A percentile compares a stretch with the other conserved stretches of the same genome.
Conservation (phyloP, 140 eudicot species). For the Cichorium intybus region DNA sequence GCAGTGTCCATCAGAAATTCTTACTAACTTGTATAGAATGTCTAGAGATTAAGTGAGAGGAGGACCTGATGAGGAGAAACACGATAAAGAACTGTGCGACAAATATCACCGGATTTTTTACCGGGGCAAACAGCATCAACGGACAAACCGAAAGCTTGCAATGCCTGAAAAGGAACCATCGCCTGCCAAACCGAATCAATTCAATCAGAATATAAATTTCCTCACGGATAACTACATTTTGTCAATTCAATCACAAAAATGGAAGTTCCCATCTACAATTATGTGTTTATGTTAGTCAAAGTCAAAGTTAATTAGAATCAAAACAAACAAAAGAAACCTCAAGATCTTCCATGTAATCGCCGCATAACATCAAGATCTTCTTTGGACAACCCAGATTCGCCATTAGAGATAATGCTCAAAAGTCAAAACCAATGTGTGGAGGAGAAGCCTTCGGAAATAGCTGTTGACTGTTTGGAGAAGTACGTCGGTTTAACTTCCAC, state of each 20-base stretch:
- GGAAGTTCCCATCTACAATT: too few relatives aligned
- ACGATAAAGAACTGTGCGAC: slow-evolving; percentile 85
- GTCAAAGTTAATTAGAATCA: background rate
- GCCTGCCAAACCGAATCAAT: slow-evolving; percentile 36
- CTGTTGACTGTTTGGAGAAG: background rate
- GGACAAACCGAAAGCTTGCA: slow-evolving; percentile 71
- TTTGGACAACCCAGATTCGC: slow-evolving; percentile 32
- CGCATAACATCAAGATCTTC: slow-evolving; percentile 70
- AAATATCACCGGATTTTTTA: slow-evolving; percentile 72
- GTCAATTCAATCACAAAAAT: background rate
- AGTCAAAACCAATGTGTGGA: background rate
- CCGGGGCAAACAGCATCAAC: slow-evolving; percentile 97
- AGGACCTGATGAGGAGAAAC: slow-evolving; percentile 53
- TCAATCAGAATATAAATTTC: background rate
- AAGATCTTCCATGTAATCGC: slow-evolving; percentile 91
- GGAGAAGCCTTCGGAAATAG: background rate
- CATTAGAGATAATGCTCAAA: slow-evolving; percentile 21
- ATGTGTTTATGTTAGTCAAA: background rate
- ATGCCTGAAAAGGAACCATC: slow-evolving; percentile 96
- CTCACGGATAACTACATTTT: background rate
- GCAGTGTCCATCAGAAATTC: background rate
- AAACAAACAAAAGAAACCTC: slow-evolving; percentile 49
- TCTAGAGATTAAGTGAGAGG: background rate
- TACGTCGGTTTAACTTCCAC: background rate
- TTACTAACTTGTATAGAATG: background rate